Evolutionary conservation across 257 asterid species (phyloP), one percentile per base, ranked within the genome.

Genomic region (Apocynum venetum): DNA sequence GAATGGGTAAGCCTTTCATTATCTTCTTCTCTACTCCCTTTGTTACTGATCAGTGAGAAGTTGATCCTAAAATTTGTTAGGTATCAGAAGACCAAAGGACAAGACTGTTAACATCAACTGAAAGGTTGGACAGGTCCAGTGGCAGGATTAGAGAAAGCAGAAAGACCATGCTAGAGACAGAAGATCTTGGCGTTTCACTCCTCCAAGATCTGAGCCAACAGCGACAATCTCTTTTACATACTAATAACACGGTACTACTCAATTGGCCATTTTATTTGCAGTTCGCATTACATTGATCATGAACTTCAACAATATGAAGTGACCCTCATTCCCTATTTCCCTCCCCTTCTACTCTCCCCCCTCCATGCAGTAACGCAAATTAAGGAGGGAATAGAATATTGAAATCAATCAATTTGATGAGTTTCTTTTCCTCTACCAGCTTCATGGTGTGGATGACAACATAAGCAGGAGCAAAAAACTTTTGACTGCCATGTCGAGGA

Each of bases 171-270:
- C 88, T 91, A 77, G 97, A 93, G 86, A 93, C 98, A 0, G 97
- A 93, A 86, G 98, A 93, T 81, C 97, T 93, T 46, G 96, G 96
- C 19, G 98, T 93, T 67, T 91, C 98, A 35, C 86, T 93, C 85
- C 97, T 93, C 65, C 96, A 93, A 20, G 97, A 93, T 80, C 85
- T 93, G 73, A 92, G 89, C 70, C 92, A 88, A 83, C 97, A 91
- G 86, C 84, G 96, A 63, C 97, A 93, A 81, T 79, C 98, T 77
- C 93, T 93, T 81, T 49, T 87, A 56, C 91, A 86, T 59, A 89
- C 95, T 60, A n/a, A 93, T 84, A 84, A 87, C 88, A 83, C 90
- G 83, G 98, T 93, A 91, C 12, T 59, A 59, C 74, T 60, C 60
- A 68, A 49, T 69, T 43, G 0, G 13, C 51, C 48, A 7, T 10